Base-by-base conservation (phyloP, 2,329 filamentous ascomycete species). In the Esteya vermicola region DNA sequence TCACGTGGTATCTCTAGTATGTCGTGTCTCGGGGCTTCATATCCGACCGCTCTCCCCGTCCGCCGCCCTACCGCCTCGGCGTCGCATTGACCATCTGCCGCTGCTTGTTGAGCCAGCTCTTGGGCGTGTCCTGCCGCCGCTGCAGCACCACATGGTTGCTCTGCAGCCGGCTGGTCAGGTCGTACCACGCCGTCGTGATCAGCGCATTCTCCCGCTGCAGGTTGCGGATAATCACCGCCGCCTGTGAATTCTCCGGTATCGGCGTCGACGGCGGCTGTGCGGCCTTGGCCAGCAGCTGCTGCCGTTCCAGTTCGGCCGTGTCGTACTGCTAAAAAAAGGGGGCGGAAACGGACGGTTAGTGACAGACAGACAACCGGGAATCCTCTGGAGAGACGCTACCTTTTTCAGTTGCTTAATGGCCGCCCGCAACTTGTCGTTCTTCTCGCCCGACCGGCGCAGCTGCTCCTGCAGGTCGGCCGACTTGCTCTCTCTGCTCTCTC, bases 61-160 rank as follows among this genome's bases (percentile, higher is more conserved):
- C n/a, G n/a, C n/a, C n/a, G n/a, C 20, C 13, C 21, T 26, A 25
- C 22, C 21, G 25, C 3, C 33, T 14, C 33, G 34, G 28, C 27
- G 21, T 37, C 19, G 28, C 68, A 57, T 78, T 78, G 48, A 81
- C 73, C 64, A 78, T 67, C 54, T 77, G 73, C 54, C 84, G 72
- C 67, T 91, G 84, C 65, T 83, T 86, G 52, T 83, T 83, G 50
- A 93, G 62, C 82, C 83, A 93, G 60, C 82, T 88, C 59, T 76
- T 80, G 13, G 83, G 81, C 49, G 72, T 72, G 50, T 89, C 82
- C 50, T 75, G 75, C 49, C 81, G 70, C 48, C 85, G 67, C 54
- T 86, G 81, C 46, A 93, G 61, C 40, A 84, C 75, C 32, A 89
- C 79, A 46, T 83, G 82, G 56, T 88, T 89, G 62, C 81, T 86